Conservation (phyloP, 2,329 filamentous ascomycete genomes). For the Penicillium sp. region DNA sequence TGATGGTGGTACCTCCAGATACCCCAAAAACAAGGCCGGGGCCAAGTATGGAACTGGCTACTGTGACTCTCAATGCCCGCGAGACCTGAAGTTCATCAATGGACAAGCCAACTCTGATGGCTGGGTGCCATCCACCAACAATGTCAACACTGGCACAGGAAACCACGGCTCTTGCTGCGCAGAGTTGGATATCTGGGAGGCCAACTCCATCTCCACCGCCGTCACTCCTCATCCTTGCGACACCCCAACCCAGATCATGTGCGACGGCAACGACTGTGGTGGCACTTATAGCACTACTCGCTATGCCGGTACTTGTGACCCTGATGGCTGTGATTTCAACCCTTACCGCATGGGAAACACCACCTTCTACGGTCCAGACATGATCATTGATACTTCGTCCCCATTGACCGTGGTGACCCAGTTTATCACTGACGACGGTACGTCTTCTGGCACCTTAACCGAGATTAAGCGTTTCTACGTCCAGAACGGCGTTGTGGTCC, state of each 20-base stretch:
- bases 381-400: slow-evolving; percentile 58
- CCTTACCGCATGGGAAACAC: slow-evolving; percentile 63
- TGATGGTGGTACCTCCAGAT: slow-evolving; percentile 57
- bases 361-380: slow-evolving; percentile 60
- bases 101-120: slow-evolving; percentile 35
- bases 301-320: slow-evolving; percentile 63
- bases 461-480: slow-evolving; percentile 66
- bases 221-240: slow-evolving; percentile 65
- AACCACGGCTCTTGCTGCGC: slow-evolving; percentile 61
- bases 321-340: slow-evolving; percentile 67
- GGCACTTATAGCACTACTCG: slow-evolving; percentile 54
- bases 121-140: slow-evolving; percentile 52
- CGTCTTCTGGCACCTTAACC: slow-evolving; percentile 53
- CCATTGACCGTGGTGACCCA: slow-evolving; percentile 66
- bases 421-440: slow-evolving; percentile 56
- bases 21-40: slow-evolving; percentile 55
- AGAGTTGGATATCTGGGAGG: slow-evolving; percentile 71
- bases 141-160: slow-evolving; percentile 55
- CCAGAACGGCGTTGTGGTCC: slow-evolving; percentile 59
- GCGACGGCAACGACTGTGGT: slow-evolving; percentile 52
- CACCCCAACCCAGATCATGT: slow-evolving; percentile 50
- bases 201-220: slow-evolving; percentile 63
- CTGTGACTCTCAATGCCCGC: slow-evolving; percentile 59
- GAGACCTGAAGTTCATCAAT: slow-evolving; percentile 49
- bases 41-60: slow-evolving; percentile 63